phyloP scores from a whole-genome alignment of 2,329 filamentous ascomycete species.

The Macrophomina pseudophaseolina region DNA sequence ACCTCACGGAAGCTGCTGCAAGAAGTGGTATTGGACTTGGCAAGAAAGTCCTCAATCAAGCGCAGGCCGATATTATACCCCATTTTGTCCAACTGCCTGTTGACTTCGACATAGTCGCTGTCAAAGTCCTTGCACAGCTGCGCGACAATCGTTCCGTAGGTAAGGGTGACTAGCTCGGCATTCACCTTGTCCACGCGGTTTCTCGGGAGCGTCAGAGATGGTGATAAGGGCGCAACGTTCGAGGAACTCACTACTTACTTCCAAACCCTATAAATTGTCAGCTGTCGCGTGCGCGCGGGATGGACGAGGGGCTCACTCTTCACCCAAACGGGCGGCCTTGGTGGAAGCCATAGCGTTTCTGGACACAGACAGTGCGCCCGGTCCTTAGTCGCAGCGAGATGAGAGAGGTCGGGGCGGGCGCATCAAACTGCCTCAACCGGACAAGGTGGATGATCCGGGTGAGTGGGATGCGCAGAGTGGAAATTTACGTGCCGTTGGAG shows the following conservation, averaged over 20 bases:
- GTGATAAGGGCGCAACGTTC: not conserved
- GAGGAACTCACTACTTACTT: constrained; percentile 67
- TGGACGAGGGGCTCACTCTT: constrained; percentile 65
- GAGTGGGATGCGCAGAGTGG: constrained; percentile 2
- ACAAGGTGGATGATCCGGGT: constrained; percentile 11
- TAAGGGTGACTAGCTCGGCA: constrained; percentile 94
- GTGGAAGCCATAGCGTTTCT: constrained; percentile 57
- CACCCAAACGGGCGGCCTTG: constrained; percentile 72
- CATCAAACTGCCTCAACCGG: constrained; percentile 24
- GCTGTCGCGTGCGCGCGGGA: constrained; percentile 36
- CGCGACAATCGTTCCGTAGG: constrained; percentile 95
- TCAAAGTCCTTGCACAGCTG: constrained; percentile 97
- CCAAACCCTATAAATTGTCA: constrained; percentile 72
- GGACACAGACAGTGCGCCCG: constrained; percentile 23
- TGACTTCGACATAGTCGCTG: constrained; percentile 91
- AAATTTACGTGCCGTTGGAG: not conserved
- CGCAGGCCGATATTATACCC: constrained; percentile 97
- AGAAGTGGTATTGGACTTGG: constrained; percentile 87
- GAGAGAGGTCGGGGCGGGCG: constrained; percentile 2
- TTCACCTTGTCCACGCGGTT: constrained; percentile 97
- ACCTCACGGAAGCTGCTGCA: constrained; percentile 95
- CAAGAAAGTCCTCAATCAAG: constrained; percentile 95
- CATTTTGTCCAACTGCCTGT: constrained; percentile 98
- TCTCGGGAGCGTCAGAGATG: constrained; percentile 54
- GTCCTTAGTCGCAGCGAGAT: constrained; percentile 24